Base-by-base conservation (phyloP, 176 grass and related monocot genomes). In the Bonia amplexicaulis region DNA sequence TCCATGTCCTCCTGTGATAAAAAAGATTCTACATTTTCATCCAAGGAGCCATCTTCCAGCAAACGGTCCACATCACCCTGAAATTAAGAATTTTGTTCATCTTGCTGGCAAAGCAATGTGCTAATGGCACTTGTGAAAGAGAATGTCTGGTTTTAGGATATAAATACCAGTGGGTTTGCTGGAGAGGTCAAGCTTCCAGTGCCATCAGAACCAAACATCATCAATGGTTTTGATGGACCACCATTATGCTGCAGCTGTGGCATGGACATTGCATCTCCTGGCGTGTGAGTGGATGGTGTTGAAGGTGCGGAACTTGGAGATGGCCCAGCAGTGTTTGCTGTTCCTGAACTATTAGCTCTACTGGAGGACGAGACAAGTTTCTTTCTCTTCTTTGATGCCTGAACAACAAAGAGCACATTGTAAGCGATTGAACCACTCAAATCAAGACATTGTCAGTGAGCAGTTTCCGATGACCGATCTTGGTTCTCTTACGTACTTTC, bases 11-110 rank as follows among this genome's bases (percentile, higher is more conserved):
- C 96, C 73, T 94, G 96, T 66, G 96, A 99, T 89, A 99, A 76
- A 92, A 96, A 99, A 66, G 96, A 99, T 80, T 99, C 96, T 26
- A 99, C 96, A 80, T 99, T 99, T 80, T 99, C 96, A 82, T 99
- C 96, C 70, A 99, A 94, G 35, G 94, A 87, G 23, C 91, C 93
- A 87, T 97, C 95, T 78, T 97, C 95, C 65, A 97, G 84, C 88
- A 97, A 93, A 80, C 85, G 92, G 67, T 99, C 96, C 71, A 99
- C 87, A 81, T 99, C 96, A 96, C 87, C 91, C 96, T 99, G 83
- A 26, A 90, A 90, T 78, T 69, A 72, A 80, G 77, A 20, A 3
- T 33, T 5, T 67, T 71, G 44, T 54, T 75, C 26, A 78, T 73
- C 17, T 70, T 79, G 64, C 35, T 35, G 53, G 12, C 39, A 58